Evolutionary conservation across 1,139 yeast species (phyloP).

Genomic region (Diutina neorugosa): DNA sequence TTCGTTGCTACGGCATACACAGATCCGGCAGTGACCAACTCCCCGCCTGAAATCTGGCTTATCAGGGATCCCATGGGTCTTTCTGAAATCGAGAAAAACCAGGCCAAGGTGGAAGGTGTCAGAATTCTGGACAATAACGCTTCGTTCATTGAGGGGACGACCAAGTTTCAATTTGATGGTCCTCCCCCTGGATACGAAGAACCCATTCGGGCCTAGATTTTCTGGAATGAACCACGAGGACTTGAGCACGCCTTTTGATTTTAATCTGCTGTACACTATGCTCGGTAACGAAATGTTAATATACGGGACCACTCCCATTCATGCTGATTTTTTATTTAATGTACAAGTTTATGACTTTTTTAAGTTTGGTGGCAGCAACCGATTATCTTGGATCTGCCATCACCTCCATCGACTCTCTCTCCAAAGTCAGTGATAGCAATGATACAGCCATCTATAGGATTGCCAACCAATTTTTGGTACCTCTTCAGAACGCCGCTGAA

Average conservation of each 20-base stretch:
- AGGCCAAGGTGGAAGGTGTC: conserved; percentile 43
- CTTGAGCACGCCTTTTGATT: background rate
- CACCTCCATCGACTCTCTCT: background rate
- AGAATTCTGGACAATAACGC: conserved; percentile 50
- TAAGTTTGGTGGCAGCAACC: background rate
- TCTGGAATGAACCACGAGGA: background rate
- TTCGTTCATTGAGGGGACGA: conserved; percentile 37
- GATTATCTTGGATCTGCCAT: background rate
- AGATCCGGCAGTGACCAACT: conserved; percentile 50
- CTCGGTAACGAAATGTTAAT: background rate
- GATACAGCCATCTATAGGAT: background rate
- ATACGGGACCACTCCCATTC: background rate
- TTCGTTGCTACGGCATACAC: conserved; percentile 45
- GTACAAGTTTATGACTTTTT: background rate
- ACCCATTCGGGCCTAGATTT: conserved; percentile 20
- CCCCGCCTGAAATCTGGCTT: conserved; percentile 59
- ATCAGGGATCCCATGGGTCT: conserved; percentile 61
- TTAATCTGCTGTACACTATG: background rate
- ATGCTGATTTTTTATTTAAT: background rate
- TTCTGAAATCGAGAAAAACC: conserved; percentile 45
- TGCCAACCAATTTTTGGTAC: background rate
- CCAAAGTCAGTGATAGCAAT: background rate
- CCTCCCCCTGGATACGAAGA: conserved; percentile 52
- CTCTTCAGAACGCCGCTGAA: background rate
- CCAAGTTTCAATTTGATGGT: conserved; percentile 39